Evolutionary conservation across 2,329 filamentous ascomycete species (phyloP).

Genomic region (Pleomassaria siparia): DNA sequence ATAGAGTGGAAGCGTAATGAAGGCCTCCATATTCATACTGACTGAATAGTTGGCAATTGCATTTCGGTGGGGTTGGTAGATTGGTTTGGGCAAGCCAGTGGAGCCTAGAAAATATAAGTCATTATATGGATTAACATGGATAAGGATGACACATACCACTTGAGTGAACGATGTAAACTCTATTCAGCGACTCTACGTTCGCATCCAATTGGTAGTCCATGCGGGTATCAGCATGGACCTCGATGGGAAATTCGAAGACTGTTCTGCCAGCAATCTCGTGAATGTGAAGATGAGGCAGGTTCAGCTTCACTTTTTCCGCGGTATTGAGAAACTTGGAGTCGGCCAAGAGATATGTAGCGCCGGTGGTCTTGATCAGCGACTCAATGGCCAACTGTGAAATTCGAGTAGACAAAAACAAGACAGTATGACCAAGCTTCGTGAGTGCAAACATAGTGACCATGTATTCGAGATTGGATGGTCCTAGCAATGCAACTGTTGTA

Average conservation of each 20-base stretch:
- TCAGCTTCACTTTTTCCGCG: constrained; percentile 14
- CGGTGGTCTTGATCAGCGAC: constrained; percentile 41
- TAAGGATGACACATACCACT: constrained; percentile 17
- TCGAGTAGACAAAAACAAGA: constrained; percentile 58
- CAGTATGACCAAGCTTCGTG: constrained; percentile 57
- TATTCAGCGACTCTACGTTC: constrained; percentile 17
- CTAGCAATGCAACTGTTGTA: constrained; percentile 52
- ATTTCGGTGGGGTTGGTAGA: constrained; percentile 57
- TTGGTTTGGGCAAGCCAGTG: constrained; percentile 65
- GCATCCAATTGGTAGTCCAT: constrained; percentile 26
- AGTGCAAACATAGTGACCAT: constrained; percentile 58
- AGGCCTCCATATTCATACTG: constrained; percentile 23
- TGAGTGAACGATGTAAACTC: constrained; percentile 28
- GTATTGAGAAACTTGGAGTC: constrained; percentile 40
- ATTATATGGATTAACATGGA: background rate
- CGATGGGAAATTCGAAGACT: constrained; percentile 24
- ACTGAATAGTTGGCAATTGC: constrained; percentile 23
- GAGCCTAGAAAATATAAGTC: constrained; percentile 46
- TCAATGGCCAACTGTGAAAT: constrained; percentile 55
- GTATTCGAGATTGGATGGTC: constrained; percentile 58
- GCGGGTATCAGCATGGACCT: constrained; percentile 26
- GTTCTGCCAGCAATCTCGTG: constrained; percentile 16
- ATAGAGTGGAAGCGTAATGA: constrained; percentile 26
- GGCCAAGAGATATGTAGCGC: constrained; percentile 22
- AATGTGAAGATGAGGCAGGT: constrained; percentile 10